Conservation (phyloP, 495 filamentous ascomycete species). For the Aspergillus sclerotiicarbonarius region DNA sequence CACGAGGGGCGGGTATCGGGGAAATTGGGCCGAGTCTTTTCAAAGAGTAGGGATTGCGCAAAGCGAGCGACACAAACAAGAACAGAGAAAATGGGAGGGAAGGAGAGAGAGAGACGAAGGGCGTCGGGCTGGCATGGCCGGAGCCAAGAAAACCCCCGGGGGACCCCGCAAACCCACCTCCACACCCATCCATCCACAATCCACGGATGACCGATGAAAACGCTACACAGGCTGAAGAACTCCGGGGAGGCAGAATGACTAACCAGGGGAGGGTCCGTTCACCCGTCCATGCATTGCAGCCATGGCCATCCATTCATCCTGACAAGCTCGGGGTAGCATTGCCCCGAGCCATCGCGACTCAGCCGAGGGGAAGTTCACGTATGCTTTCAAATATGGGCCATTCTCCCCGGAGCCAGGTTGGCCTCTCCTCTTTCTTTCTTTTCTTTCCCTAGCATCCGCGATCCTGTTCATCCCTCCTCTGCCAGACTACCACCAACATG, state of each 20-base stretch:
- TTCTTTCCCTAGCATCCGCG: not conserved
- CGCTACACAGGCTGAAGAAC: not conserved
- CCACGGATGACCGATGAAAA: not conserved
- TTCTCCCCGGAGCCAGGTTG: conserved; percentile 8
- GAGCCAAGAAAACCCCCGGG: conserved; percentile 6
- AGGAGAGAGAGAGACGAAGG: conserved; percentile 13
- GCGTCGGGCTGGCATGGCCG: conserved; percentile 2
- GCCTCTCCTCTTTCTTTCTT: conserved; percentile 1
- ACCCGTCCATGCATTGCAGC: not conserved
- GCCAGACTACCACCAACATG: conserved; percentile 27
- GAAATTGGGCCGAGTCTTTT: conserved; percentile 2
- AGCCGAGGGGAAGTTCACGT: conserved; percentile 3
- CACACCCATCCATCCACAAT: not conserved
- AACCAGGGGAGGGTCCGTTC: conserved; percentile 5
- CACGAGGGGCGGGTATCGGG: conserved; percentile 4
- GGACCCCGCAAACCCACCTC: not conserved
- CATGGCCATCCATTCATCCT: not conserved
- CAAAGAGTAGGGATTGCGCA: conserved; percentile 15
- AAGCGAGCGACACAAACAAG: conserved; percentile 14
- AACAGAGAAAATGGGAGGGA: conserved; percentile 16
- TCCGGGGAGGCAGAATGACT: not conserved
- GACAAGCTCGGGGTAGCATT: conserved; percentile 33
- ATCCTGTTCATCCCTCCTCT: conserved; percentile 3
- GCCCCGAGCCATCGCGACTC: conserved; percentile 27
- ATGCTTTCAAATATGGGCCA: conserved; percentile 14